A percentile compares a stretch with the other conserved stretches of the same genome.
These are phyloP conservation scores for Boletus huronensis DNA, from an alignment of 768 basidiomycete species.

Conservation along the genomic window DNA sequence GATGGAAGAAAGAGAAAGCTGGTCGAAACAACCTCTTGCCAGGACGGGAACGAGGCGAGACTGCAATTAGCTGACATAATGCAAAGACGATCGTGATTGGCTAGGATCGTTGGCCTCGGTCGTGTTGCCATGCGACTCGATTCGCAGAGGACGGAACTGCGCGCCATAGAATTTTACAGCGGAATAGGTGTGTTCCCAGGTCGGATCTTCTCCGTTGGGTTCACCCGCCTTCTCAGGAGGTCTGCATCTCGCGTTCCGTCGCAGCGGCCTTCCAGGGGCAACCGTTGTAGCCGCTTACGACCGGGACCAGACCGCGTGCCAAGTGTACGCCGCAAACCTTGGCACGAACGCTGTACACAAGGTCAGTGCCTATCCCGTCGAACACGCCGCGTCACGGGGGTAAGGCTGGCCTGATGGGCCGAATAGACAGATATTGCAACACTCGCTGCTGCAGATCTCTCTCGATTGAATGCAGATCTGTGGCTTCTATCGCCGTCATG, in stretches of 20 bases:
- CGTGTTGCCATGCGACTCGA: constrained; percentile 2
- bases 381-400: background rate
- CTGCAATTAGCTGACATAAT: constrained; percentile 24
- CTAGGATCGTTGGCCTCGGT: background rate
- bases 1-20: constrained; percentile 3
- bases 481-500: constrained; percentile 84
- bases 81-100: background rate
- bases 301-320: constrained; percentile 74
- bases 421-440: constrained; percentile 57
- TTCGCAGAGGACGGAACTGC: constrained; percentile 14
- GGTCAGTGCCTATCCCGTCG: constrained; percentile 4
- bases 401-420: constrained; percentile 1
- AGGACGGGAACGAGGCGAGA: constrained; percentile 13
- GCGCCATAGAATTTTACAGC: constrained; percentile 66
- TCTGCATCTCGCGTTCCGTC: constrained; percentile 61
- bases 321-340: constrained; percentile 65
- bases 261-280: constrained; percentile 44
- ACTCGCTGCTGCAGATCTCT: constrained; percentile 48
- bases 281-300: constrained; percentile 68
- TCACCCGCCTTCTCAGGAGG: constrained; percentile 48
- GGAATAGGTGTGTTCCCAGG: constrained; percentile 59
- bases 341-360: constrained; percentile 43
- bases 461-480: constrained; percentile 48
- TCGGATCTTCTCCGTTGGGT: background rate
- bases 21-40: background rate